Conservation (phyloP, 257 asterid genomes). For the Solanum virginianum region DNA sequence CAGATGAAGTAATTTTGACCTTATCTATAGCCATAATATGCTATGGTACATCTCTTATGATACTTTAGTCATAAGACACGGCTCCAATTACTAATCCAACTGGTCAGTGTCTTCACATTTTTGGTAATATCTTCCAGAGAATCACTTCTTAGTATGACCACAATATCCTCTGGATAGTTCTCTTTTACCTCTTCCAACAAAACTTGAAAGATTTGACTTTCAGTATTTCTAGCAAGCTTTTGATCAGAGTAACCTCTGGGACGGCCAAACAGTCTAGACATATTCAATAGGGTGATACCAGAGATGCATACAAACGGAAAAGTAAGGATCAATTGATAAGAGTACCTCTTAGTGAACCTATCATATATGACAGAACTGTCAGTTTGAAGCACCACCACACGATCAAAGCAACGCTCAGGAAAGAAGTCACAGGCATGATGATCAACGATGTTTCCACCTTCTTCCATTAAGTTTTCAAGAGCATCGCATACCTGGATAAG, state of each 20-base stretch:
- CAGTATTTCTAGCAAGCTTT: neutral
- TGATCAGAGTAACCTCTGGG: neutral
- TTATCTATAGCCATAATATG: neutral
- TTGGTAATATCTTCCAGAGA: neutral
- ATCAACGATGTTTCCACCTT: slow-evolving; percentile 88
- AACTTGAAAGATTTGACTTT: neutral
- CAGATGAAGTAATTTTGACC: neutral
- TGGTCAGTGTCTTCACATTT: neutral
- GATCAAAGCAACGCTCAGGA: slow-evolving; percentile 86
- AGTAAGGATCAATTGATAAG: neutral
- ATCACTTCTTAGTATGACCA: neutral
- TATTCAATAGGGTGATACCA: neutral
- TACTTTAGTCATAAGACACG: neutral
- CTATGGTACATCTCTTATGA: neutral
- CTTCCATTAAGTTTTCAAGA: slow-evolving; percentile 81
- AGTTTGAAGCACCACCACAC: slow-evolving; percentile 74
- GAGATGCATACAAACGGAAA: neutral
- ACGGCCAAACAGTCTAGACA: neutral
- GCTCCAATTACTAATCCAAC: neutral
- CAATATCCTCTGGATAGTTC: neutral
- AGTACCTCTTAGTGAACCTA: slow-evolving; percentile 53
- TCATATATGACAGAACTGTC: slow-evolving; percentile 58
- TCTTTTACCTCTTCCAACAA: neutral
- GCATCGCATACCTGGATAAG: slow-evolving; percentile 63
- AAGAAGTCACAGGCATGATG: slow-evolving; percentile 88